phyloP scores from a whole-genome alignment of 345 rosid species.

The Reutealis trisperma region DNA sequence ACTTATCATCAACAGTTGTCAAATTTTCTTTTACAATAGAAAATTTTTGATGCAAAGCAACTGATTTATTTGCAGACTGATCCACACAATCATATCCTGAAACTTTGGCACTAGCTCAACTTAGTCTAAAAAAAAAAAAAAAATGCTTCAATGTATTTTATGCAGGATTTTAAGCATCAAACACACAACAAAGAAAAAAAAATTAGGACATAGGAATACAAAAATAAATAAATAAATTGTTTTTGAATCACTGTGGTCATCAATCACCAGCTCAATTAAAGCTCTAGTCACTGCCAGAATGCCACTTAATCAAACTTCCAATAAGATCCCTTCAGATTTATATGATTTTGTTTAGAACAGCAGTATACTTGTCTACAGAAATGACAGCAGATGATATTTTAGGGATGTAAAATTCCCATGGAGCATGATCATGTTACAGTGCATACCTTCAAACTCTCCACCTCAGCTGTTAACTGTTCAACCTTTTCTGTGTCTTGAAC shows the following conservation, averaged over 20 bases:
- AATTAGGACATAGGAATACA: background rate
- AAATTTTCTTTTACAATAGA: background rate
- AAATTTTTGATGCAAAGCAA: background rate
- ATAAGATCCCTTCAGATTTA: background rate
- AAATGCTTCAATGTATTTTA: background rate
- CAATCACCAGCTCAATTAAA: background rate
- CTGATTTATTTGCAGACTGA: background rate
- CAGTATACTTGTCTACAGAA: background rate
- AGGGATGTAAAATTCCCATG: background rate
- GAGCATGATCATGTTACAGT: constrained; percentile 9
- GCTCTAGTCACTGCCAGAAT: background rate
- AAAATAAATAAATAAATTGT: background rate
- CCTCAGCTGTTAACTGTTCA: constrained; percentile 62
- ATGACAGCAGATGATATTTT: background rate
- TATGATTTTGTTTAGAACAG: background rate
- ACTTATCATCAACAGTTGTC: background rate
- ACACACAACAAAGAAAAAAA: background rate
- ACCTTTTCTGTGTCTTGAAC: constrained; percentile 91
- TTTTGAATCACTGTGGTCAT: background rate
- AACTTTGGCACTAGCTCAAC: background rate
- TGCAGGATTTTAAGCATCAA: background rate
- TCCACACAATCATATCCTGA: background rate
- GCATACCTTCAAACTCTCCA: constrained; percentile 81
- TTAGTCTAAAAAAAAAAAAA: background rate
- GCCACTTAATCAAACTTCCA: background rate